A percentile compares a stretch with the other conserved stretches of the same genome.
Evolutionary conservation across 2,329 filamentous ascomycete species (phyloP).

Genomic region (Orbilia brochopaga): DNA sequence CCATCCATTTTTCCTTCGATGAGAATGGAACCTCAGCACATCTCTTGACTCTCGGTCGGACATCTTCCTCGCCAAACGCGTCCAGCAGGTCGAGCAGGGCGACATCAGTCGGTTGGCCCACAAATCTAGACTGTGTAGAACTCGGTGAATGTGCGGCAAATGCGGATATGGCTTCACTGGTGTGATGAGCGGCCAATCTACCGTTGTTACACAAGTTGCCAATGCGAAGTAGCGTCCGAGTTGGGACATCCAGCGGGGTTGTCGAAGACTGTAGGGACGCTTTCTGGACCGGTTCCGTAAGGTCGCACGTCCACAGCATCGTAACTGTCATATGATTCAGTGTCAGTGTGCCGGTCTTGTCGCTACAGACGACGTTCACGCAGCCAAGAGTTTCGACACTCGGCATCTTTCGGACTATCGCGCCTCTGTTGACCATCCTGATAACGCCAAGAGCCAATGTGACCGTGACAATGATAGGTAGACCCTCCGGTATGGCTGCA

Average conservation of each 20-base stretch:
- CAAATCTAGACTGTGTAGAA: slow-evolving; percentile 80
- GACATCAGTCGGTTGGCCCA: slow-evolving; percentile 95
- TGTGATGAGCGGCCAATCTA: slow-evolving; percentile 75
- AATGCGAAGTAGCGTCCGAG: slow-evolving; percentile 81
- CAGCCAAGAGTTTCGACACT: slow-evolving; percentile 97
- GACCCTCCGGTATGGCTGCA: slow-evolving; percentile 90
- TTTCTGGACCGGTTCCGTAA: slow-evolving; percentile 63
- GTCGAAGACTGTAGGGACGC: slow-evolving; percentile 61
- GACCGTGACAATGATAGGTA: slow-evolving; percentile 98
- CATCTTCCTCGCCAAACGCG: slow-evolving; percentile 80
- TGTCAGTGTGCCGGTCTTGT: slow-evolving; percentile 95
- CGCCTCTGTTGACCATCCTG: slow-evolving; percentile 92
- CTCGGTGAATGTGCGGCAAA: slow-evolving; percentile 73
- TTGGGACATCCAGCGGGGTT: slow-evolving; percentile 71
- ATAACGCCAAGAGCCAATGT: slow-evolving; percentile 93
- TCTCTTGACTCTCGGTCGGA: slow-evolving; percentile 84
- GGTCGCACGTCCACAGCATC: slow-evolving; percentile 74
- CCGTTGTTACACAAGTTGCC: slow-evolving; percentile 97
- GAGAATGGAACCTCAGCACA: slow-evolving; percentile 91
- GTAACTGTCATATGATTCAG: slow-evolving; percentile 98
- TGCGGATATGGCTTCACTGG: slow-evolving; percentile 72
- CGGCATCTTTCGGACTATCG: slow-evolving; percentile 92
- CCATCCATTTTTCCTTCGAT: slow-evolving; percentile 99
- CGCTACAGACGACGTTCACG: slow-evolving; percentile 99
- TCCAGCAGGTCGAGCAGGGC: slow-evolving; percentile 95